Base-by-base conservation (phyloP, 495 filamentous ascomycete genomes). In the Emericellopsis terricola region DNA sequence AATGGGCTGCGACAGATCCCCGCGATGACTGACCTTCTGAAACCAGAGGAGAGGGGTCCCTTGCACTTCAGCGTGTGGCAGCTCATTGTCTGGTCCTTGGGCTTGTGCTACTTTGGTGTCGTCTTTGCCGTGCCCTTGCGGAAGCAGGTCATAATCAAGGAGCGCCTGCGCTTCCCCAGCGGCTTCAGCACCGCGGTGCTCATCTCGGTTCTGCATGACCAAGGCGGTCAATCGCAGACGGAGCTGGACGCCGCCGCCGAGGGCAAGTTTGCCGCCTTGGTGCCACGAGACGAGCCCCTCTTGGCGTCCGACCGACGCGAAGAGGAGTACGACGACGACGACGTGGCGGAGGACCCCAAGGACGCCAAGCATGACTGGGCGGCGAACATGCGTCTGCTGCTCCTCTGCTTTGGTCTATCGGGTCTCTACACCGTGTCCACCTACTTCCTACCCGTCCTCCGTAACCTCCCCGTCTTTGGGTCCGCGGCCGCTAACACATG, bases 171-270 rank as follows among this genome's bases (percentile, higher is more conserved):
- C 41, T 99, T 99, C 47, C 89, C 89, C 0, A 86, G 76, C 42
- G 89, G 89, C 3, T 94, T 91, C 15, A 91, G 89, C 35, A 96
- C 89, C 10, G 89, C 89, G 0, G 64, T 96, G 33, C 78, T 96
- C 67, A 92, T 96, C 39, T 64, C 72, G 11, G 84, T 94, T 3
- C 57, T 92, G 29, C 86, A 94, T 59, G 81, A 82, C 11, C 60
- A 64, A 37, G 43, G 39, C 8, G 38, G 36, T 19, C 30, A 39
- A 10, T 28, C 17, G 7, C 19, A 31, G 0, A 38, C 45, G 14
- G 43, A 39, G 16, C 38, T 43, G 4, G 21, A 33, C 20, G 29
- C 15, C 19, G 23, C 15, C 9, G 26, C 29, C 21, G 28, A 37
- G 1, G 44, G 36, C 8, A 46, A 42, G 19, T 56, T 51, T 31